Evolutionary conservation across 2,329 filamentous ascomycete species (phyloP).

Genomic region (Aureobasidium sp.): DNA sequence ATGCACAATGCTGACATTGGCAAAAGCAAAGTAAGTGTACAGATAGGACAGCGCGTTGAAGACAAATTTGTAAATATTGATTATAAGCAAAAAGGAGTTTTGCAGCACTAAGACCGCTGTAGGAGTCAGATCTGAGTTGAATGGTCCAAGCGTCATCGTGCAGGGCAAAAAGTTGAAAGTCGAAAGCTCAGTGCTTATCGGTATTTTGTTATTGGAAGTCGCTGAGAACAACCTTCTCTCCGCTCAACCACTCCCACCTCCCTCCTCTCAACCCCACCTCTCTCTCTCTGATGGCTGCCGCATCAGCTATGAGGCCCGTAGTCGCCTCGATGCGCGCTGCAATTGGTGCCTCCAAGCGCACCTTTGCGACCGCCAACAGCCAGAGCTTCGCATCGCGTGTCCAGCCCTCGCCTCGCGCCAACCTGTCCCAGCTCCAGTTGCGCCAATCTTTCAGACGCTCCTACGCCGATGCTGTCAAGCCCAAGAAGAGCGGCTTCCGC

Average conservation of each 20-base stretch:
- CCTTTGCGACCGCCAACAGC: constrained; percentile 21
- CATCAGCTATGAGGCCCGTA: constrained; percentile 16
- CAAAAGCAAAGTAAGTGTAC: too few species aligned
- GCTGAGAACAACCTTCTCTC: constrained; percentile 7
- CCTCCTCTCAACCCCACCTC: neutral
- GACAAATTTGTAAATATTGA: neutral
- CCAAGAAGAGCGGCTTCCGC: constrained; percentile 53
- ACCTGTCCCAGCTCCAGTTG: constrained; percentile 16
- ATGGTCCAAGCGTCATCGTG: neutral
- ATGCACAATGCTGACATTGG: neutral
- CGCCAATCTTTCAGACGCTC: constrained; percentile 25
- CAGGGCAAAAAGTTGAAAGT: neutral
- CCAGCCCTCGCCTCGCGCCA: constrained; percentile 9
- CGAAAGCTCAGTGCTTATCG: neutral
- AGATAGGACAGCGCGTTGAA: neutral
- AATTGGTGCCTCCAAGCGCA: constrained; percentile 21
- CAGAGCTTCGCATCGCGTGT: constrained; percentile 20
- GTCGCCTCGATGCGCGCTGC: constrained; percentile 22
- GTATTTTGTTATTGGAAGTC: neutral
- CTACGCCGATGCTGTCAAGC: constrained; percentile 27
- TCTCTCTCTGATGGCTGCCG: constrained; percentile 11
- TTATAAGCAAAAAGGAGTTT: neutral
- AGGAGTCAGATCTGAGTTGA: neutral
- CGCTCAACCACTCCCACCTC: neutral
- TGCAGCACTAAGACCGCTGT: neutral